A percentile compares a stretch with the other conserved stretches of the same genome.
phyloP scores from a whole-genome alignment of 805 yeast genomes.

The Wickerhamiella parazyma region DNA sequence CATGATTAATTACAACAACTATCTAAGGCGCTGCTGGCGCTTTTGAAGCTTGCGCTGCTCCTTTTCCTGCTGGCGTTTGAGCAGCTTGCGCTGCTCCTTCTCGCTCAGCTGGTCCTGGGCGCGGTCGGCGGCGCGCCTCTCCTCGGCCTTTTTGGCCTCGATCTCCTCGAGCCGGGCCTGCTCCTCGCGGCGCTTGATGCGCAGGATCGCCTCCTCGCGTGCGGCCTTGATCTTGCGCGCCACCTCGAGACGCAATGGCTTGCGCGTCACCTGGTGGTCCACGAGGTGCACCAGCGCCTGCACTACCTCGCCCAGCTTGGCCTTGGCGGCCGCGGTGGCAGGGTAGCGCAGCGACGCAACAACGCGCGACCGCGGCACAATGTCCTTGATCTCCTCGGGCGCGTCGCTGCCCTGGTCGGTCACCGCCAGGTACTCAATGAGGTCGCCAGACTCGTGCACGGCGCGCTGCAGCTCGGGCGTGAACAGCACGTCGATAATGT shows the following conservation, averaged over 20 bases:
- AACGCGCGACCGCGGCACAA: conserved; percentile 27
- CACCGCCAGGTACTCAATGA: conserved; percentile 56
- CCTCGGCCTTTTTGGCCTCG: conserved; percentile 48
- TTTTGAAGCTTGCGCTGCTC: conserved; percentile 51
- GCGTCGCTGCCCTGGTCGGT: conserved; percentile 72
- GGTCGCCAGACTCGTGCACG: conserved; percentile 31
- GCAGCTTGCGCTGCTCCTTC: conserved; percentile 66
- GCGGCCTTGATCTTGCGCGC: conserved; percentile 61
- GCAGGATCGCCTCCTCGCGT: conserved; percentile 60
- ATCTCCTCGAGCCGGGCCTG: conserved; percentile 51
- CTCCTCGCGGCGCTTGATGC: conserved; percentile 57
- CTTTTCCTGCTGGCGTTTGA: conserved; percentile 67
- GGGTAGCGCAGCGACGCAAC: conserved; percentile 43
- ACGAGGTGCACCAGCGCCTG: conserved; percentile 44
- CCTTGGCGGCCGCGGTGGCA: conserved; percentile 35
- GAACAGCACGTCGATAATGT: conserved; percentile 54
- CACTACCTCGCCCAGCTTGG: conserved; percentile 37
- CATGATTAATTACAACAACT: not conserved
- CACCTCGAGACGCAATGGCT: conserved; percentile 55
- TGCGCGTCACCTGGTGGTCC: conserved; percentile 41
- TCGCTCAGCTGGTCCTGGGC: conserved; percentile 55
- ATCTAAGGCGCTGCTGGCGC: conserved; percentile 13
- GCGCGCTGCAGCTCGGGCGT: conserved; percentile 36
- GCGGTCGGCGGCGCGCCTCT: conserved; percentile 41
- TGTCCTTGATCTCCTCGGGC: conserved; percentile 38